Percentiles rank a stretch among this genome's conserved stretches.
These are phyloP conservation scores for Catunica adiposa DNA, from an alignment of 2,329 filamentous ascomycete genomes.

Conservation along the genomic window DNA sequence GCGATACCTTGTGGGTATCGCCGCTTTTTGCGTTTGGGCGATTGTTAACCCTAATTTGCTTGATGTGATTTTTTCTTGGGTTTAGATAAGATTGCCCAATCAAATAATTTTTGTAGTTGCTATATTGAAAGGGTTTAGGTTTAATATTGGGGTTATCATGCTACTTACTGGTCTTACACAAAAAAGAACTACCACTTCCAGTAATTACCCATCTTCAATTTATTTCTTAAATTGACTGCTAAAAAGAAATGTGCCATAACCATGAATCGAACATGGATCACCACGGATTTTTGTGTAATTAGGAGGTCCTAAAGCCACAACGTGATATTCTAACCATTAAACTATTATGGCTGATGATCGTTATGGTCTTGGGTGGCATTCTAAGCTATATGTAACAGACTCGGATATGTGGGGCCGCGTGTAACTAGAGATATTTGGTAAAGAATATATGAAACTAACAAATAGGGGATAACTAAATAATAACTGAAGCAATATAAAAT, in stretches of 20 bases:
- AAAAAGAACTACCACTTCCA: too few species aligned
- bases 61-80: too few species aligned
- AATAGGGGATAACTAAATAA: not conserved
- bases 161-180: not conserved
- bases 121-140: too few species aligned
- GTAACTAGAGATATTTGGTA: not conserved
- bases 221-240: too few species aligned
- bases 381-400: not conserved
- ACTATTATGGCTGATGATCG: constrained; percentile 9
- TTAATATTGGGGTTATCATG: too few species aligned
- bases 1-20: not conserved
- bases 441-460: too few species aligned
- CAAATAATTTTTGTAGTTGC: too few species aligned
- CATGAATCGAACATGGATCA: constrained; percentile 15
- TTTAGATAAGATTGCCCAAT: too few species aligned
- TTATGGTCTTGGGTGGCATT: not conserved
- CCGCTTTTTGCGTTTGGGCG: not conserved
- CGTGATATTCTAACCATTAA: constrained; percentile 13
- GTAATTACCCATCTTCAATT: too few species aligned
- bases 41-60: not conserved
- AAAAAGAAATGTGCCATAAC: constrained; percentile 10
- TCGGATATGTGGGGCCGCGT: not conserved
- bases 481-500: not conserved
- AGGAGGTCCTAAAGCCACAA: constrained; percentile 9
- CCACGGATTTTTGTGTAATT: constrained; percentile 9